A percentile compares a stretch with the other conserved stretches of the same genome.
Conservation (phyloP, 257 asterid species). For the Penstemon barbatus region DNA sequence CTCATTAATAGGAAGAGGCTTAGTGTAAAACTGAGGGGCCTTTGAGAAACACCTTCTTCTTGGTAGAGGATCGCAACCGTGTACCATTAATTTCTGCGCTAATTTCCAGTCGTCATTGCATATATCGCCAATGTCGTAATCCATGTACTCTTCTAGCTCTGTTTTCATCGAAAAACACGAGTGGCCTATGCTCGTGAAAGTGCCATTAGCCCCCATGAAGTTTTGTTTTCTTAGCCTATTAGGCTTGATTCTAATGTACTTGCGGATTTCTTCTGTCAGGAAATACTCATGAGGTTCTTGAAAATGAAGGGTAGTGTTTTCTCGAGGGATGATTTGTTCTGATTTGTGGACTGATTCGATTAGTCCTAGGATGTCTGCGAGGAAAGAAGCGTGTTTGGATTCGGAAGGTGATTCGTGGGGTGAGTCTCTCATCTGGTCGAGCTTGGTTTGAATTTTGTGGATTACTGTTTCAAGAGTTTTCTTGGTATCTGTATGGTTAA, state of each 20-base stretch:
- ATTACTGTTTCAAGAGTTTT: conserved; percentile 31
- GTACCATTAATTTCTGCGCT: conserved; percentile 57
- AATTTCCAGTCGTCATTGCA: conserved; percentile 66
- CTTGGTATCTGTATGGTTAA: conserved; percentile 17
- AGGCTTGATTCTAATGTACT: conserved; percentile 51
- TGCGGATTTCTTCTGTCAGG: conserved; percentile 53
- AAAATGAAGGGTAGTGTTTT: background rate
- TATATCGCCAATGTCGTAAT: conserved; percentile 59
- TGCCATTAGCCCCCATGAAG: conserved; percentile 70
- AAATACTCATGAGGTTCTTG: conserved; percentile 35
- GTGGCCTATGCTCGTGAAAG: conserved; percentile 64
- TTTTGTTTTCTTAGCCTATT: conserved; percentile 58
- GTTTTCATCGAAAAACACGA: conserved; percentile 53
- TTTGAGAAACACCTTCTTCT: conserved; percentile 54
- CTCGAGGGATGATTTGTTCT: background rate
- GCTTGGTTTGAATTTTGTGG: conserved; percentile 41
- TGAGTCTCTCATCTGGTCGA: conserved; percentile 30
- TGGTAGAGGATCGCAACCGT: conserved; percentile 75
- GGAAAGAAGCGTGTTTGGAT: conserved; percentile 39
- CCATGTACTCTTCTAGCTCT: conserved; percentile 62
- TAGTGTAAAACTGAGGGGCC: conserved; percentile 52
- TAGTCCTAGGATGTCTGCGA: conserved; percentile 55
- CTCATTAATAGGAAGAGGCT: conserved; percentile 44
- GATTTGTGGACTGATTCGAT: conserved; percentile 36
- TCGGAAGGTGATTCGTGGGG: conserved; percentile 22